phyloP scores from a whole-genome alignment of 2,329 filamentous ascomycete genomes.

The Paecilomyces sp. region DNA sequence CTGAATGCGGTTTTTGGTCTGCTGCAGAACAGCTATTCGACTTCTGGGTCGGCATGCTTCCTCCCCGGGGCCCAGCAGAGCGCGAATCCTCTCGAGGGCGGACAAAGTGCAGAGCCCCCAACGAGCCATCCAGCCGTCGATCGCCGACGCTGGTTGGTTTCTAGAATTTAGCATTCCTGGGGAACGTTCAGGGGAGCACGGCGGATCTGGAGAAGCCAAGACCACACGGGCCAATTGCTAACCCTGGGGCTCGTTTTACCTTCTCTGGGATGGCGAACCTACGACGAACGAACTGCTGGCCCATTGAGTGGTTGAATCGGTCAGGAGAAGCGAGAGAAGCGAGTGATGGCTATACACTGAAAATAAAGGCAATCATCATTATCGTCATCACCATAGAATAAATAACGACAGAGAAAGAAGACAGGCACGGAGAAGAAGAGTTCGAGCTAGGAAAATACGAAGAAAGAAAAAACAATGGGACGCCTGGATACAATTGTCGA shows the following conservation, averaged over 20 bases:
- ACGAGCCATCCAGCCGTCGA: background rate
- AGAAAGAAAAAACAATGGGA: too few relatives aligned
- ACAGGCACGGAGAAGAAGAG: too few relatives aligned
- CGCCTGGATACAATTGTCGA: too few relatives aligned
- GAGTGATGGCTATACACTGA: background rate
- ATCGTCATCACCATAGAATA: too few relatives aligned
- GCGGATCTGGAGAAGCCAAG: conserved; percentile 3
- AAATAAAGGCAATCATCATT: background rate
- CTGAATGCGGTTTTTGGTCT: background rate
- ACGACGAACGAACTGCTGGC: background rate
- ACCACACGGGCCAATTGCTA: background rate
- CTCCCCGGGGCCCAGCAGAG: background rate
- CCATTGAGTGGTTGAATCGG: background rate
- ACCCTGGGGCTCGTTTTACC: background rate
- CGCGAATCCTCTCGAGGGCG: background rate
- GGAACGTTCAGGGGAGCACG: conserved; percentile 1
- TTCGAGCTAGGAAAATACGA: too few relatives aligned
- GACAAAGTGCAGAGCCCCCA: background rate
- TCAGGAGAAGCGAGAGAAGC: background rate
- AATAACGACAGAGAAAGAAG: too few relatives aligned
- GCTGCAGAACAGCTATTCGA: background rate
- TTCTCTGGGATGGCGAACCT: background rate
- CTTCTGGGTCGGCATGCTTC: background rate
- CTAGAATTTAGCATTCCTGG: conserved; percentile 4
- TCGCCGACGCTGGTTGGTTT: conserved; percentile 1